phyloP scores from a whole-genome alignment of 1,284 basidiomycete species.

The Pulveroboletus sp. region DNA sequence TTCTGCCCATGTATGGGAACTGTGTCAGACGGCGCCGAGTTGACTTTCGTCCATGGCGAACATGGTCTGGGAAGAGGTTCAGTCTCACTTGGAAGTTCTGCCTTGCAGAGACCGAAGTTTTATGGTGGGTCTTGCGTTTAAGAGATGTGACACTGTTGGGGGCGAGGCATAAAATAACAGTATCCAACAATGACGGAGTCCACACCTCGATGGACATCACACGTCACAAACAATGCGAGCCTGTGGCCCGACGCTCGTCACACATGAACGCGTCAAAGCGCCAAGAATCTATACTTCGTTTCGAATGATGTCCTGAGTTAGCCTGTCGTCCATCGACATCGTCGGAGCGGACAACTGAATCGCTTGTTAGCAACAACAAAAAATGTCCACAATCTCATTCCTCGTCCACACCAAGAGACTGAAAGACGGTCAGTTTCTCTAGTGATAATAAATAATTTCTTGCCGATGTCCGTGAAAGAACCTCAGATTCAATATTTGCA shows the following conservation, averaged over 20 bases:
- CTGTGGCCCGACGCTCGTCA: neutral
- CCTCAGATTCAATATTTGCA: neutral
- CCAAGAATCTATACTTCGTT: neutral
- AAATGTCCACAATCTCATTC: neutral
- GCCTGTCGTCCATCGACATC: too few relatives aligned
- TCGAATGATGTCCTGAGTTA: too few relatives aligned
- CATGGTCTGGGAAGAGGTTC: neutral
- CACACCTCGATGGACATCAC: neutral
- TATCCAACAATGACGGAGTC: neutral
- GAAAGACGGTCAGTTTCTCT: neutral
- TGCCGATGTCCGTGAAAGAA: neutral
- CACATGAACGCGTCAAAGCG: neutral
- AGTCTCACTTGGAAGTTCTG: neutral
- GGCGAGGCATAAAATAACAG: neutral
- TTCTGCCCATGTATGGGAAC: neutral
- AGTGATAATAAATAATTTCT: conserved; percentile 13
- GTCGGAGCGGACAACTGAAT: neutral
- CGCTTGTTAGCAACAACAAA: neutral
- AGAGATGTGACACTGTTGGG: neutral
- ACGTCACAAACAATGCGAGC: neutral
- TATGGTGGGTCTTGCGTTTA: neutral
- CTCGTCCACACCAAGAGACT: neutral
- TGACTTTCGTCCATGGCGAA: neutral
- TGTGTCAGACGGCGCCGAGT: neutral
- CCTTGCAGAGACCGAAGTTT: neutral